Conservation (phyloP, 805 yeast genomes). For the Cyberlindnera mrakii region DNA sequence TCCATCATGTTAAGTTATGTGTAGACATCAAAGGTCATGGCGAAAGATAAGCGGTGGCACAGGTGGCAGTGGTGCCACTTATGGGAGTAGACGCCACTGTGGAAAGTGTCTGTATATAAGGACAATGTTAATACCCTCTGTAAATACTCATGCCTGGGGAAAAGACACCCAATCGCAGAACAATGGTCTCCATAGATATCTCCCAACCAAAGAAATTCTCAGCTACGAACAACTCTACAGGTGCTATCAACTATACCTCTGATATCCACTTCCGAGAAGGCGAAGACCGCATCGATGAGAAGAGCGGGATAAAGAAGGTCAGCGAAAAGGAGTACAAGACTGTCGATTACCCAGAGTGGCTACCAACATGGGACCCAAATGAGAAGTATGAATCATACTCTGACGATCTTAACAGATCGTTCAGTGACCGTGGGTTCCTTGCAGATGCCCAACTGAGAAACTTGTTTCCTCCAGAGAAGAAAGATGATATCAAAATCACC, state of each 20-base stretch:
- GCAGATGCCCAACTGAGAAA: conserved; percentile 52
- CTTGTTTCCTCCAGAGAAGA: conserved; percentile 37
- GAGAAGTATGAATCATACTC: conserved; percentile 44
- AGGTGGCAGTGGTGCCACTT: too few species aligned
- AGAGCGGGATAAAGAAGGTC: background rate
- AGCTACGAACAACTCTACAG: background rate
- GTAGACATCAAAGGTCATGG: too few species aligned
- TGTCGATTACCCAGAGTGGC: conserved; percentile 44
- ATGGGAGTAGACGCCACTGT: too few species aligned
- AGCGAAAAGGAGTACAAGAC: conserved; percentile 29
- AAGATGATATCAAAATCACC: conserved; percentile 6
- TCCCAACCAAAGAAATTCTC: background rate
- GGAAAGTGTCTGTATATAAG: too few species aligned
- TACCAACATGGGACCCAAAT: conserved; percentile 62
- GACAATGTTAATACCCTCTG: too few species aligned
- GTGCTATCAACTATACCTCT: background rate
- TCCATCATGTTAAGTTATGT: too few species aligned
- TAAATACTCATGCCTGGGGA: too few species aligned
- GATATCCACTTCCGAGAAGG: background rate
- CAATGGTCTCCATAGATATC: background rate
- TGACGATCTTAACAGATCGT: conserved; percentile 41
- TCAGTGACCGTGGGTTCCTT: conserved; percentile 50
- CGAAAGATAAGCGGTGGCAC: too few species aligned
- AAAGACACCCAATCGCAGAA: too few species aligned
- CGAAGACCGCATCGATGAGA: background rate